phyloP scores from a whole-genome alignment of 2,329 filamentous ascomycete species.

The Clarireedia monteithiana region DNA sequence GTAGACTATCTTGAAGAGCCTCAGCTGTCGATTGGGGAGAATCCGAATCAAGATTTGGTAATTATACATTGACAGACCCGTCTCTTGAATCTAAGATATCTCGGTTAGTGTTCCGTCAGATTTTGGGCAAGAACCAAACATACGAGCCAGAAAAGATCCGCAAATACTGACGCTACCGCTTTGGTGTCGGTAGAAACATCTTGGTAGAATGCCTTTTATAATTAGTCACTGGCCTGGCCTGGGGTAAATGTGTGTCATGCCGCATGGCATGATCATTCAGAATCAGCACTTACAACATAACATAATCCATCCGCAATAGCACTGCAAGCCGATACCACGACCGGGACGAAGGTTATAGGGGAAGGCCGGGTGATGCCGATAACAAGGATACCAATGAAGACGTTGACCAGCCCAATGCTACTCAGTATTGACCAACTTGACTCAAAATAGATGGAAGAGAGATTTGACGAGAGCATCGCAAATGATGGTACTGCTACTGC shows the following conservation, averaged over 20 bases:
- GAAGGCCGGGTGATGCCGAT: conserved; percentile 35
- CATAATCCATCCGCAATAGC: conserved; percentile 37
- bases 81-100: conserved; percentile 34
- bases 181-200: conserved; percentile 19
- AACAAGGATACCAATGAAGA: conserved; percentile 34
- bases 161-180: conserved; percentile 33
- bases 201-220: conserved; percentile 30
- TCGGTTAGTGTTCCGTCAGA: neutral
- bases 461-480: neutral
- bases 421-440: conserved; percentile 39
- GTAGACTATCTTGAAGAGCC: conserved; percentile 44
- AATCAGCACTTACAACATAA: conserved; percentile 26
- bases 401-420: conserved; percentile 35
- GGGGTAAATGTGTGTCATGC: neutral
- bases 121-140: neutral
- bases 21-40: conserved; percentile 35
- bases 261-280: neutral
- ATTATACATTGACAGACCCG: conserved; percentile 39
- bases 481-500: neutral
- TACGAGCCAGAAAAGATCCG: conserved; percentile 37
- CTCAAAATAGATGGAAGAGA: conserved; percentile 32
- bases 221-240: neutral
- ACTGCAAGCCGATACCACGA: conserved; percentile 32
- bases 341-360: conserved; percentile 33
- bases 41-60: conserved; percentile 45